Conservation (phyloP, 305 asterid species). For the Withania somnifera region DNA sequence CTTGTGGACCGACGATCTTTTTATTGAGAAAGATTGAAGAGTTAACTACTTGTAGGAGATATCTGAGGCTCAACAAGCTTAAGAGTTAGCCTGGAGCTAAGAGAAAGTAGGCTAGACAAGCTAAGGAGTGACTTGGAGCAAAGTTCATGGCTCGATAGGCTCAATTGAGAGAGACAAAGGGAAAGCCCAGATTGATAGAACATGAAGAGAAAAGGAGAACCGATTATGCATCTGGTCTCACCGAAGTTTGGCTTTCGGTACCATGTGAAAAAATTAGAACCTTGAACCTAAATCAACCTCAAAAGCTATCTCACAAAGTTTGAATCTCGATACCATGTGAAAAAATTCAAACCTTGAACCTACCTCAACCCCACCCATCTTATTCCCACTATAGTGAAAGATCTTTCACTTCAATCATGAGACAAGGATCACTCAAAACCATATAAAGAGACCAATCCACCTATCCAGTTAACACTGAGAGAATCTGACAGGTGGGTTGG, state of each 20-base stretch:
- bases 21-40: background rate
- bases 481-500: background rate
- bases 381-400: too few species aligned
- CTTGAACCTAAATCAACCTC: background rate
- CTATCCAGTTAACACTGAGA: background rate
- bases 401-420: too few species aligned
- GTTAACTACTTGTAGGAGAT: background rate
- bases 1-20: background rate
- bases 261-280: background rate
- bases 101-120: background rate
- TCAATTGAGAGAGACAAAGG: background rate
- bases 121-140: background rate
- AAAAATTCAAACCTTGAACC: too few species aligned
- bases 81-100: background rate
- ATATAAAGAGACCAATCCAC: background rate
- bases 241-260: background rate
- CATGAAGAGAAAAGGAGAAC: background rate
- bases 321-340: too few species aligned
- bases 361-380: too few species aligned
- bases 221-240: background rate
- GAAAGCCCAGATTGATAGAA: background rate
- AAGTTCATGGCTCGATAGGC: background rate
- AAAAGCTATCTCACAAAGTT: background rate
- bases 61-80: background rate
- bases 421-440: background rate